Evolutionary conservation across 768 basidiomycete genomes (phyloP), one percentile per base, ranked within the genome.

Genomic region (Myochromella boudieri): DNA sequence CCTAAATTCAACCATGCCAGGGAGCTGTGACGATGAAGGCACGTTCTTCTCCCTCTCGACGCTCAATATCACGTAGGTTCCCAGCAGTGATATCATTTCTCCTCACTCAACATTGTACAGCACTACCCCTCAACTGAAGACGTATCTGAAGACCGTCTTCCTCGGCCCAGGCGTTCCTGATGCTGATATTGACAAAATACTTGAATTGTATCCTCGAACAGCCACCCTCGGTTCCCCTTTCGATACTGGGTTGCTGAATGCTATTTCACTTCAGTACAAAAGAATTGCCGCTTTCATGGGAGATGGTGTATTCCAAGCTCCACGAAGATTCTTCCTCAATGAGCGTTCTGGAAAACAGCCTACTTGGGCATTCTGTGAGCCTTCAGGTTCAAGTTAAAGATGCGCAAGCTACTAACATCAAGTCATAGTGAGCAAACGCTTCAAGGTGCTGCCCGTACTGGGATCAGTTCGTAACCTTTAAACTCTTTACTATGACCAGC

Each of bases 21-120:
- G 77, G 4, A 69, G 76, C 48, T 71, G 69, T 53, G 77, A 83
- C 42, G 83, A 84, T 43, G 83, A 85, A 56, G 82, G 81, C 0
- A 80, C 81, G 0, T 12, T 71, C 0, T 79, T 79, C 49, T 65
- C 76, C 2, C 50, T 75, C 15, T 63, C 76, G 1, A 74, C 68
- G 0, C 48, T 74, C 34, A 80, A 81, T 42, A 51, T 78, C 42
- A 79, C 75, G 76, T 76, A 56, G 41, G 70, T 46, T 10, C 6
- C 33, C 18, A 6, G 7, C 33, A n/a, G 33, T 34, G 5, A 6
- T 24, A 10, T 14, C 22, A 4, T 1, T 5, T 3, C 14, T 18
- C 9, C 26, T 43, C 15, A 20, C 20, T 10, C 27, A 46, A 8
- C 20, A 24, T 18, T 14, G 22, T n/a, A 38, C 18, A 66, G 60